These are phyloP conservation scores for Ceratocystis alfenasii DNA, from an alignment of 2,329 filamentous ascomycete genomes.

Conservation along the genomic window DNA sequence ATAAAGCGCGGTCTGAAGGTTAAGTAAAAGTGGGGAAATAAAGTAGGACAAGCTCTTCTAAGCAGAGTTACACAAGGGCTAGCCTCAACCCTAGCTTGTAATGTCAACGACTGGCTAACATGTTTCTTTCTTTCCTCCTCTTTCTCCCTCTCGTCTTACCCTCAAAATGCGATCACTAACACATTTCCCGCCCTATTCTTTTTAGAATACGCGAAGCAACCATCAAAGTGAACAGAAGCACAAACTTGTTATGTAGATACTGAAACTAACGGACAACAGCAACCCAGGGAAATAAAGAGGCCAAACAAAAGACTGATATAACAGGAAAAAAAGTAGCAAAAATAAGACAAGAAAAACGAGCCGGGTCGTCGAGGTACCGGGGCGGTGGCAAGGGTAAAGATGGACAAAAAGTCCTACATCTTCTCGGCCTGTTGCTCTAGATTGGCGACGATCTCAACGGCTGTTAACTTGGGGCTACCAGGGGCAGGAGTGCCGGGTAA, in stretches of 20 bases:
- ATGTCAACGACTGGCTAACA: too few relatives aligned
- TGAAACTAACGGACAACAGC: not conserved
- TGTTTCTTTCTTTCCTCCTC: too few relatives aligned
- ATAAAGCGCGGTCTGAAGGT: too few relatives aligned
- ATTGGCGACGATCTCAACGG: conserved; percentile 18
- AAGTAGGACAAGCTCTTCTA: too few relatives aligned
- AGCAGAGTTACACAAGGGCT: too few relatives aligned
- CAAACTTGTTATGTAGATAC: not conserved
- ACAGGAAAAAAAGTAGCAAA: not conserved
- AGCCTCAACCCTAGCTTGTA: too few relatives aligned
- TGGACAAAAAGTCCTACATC: conserved; percentile 21
- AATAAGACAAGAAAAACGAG: not conserved
- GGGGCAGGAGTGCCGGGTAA: conserved; percentile 15
- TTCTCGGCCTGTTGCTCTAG: conserved; percentile 25
- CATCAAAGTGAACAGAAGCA: not conserved
- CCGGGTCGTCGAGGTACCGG: too few relatives aligned
- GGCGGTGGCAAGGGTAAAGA: not conserved
- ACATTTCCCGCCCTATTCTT: not conserved
- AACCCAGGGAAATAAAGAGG: not conserved
- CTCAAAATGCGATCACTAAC: not conserved
- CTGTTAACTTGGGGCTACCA: conserved; percentile 14
- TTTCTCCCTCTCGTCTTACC: too few relatives aligned
- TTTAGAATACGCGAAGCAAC: not conserved
- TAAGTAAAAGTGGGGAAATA: too few relatives aligned
- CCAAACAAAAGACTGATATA: not conserved